Conservation (phyloP, 257 asterid species). For the Scutellaria galericulata region DNA sequence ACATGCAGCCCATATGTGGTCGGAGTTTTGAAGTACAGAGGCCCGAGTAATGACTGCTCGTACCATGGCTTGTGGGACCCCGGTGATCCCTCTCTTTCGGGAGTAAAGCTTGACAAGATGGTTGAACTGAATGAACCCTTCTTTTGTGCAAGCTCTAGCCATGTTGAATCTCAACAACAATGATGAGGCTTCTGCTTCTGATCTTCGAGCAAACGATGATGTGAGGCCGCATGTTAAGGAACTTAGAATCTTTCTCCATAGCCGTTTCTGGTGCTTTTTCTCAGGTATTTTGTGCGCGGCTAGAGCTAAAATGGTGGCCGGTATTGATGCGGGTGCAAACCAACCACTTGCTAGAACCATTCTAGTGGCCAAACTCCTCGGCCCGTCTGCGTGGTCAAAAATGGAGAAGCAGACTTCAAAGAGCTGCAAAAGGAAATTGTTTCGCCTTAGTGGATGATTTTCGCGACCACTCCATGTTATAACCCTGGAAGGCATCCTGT, state of each 20-base stretch:
- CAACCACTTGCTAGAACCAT: constrained; percentile 93
- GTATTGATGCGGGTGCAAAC: constrained; percentile 87
- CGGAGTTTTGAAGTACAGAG: constrained; percentile 53
- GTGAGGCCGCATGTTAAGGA: constrained; percentile 73
- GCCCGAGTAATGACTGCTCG: constrained; percentile 64
- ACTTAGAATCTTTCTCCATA: constrained; percentile 65
- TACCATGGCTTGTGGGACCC: constrained; percentile 74
- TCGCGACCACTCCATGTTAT: constrained; percentile 61
- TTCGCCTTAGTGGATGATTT: constrained; percentile 64
- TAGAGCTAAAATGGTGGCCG: constrained; percentile 58
- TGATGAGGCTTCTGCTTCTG: constrained; percentile 76
- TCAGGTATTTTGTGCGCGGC: constrained; percentile 87
- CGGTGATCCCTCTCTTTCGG: constrained; percentile 62
- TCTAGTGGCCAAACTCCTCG: constrained; percentile 84
- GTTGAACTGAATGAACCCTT: constrained; percentile 68
- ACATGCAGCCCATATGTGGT: constrained; percentile 91
- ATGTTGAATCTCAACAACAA: constrained; percentile 69
- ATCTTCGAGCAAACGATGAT: constrained; percentile 69
- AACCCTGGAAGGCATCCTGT: constrained; percentile 74
- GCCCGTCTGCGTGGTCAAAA: constrained; percentile 93
- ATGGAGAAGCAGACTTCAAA: constrained; percentile 96
- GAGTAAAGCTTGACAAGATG: constrained; percentile 66
- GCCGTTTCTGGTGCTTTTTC: constrained; percentile 57
- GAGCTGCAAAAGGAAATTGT: constrained; percentile 80
- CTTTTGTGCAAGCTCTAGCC: constrained; percentile 61